Base-by-base conservation (phyloP, 2,329 filamentous ascomycete genomes). In the Coniochaeta hoffmannii region DNA sequence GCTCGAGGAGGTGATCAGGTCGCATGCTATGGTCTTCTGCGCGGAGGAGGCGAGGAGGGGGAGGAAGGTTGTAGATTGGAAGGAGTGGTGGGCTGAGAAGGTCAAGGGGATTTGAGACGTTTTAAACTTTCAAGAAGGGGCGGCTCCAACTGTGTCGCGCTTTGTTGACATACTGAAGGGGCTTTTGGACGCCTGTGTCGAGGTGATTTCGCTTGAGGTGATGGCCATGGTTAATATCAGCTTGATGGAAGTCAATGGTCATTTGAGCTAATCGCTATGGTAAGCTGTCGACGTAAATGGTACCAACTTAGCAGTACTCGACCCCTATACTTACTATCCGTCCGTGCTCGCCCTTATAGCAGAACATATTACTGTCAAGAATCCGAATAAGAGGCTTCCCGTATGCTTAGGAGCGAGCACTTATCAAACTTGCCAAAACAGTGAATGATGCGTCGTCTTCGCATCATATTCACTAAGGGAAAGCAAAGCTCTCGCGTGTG, bases 1-100 rank as follows among this genome's bases (percentile, higher is more conserved):
- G 12, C 73, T 96, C 8, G 90, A 96, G 56, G 94, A 97, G 66
- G 83, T 88, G 1, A 79, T 97, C n/a, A 79, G 88, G 51, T 96
- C 90, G 65, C 94, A 97, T 72, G 92, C 89, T 1, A 82, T 94
- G 71, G 93, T 97, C 0, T 99, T 97, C 75, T 92, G 90, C 24
- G 94, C 93, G 0, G 94, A 97, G 71, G 88, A 96, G 64, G 90
- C 93, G 5, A 81, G 93, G 64, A 76, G 75, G 52, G 77, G 79
- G 53, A 83, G 80, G 65, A 85, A 80, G 66, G 85, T 94, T 8
- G 72, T 97, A 4, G 79, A 87, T 61, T 97, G 89, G 85, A 72
- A 73, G 44, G 70, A 78, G 50, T 96, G 90, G 89, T 96, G 90
- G 90, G 70, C 72, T 31, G 67, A 70, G 57, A 76, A 83, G 60